A percentile compares a stretch with the other conserved stretches of the same genome.
These are phyloP conservation scores for Collybia nuda DNA, from an alignment of 768 basidiomycete species.

Conservation along the genomic window DNA sequence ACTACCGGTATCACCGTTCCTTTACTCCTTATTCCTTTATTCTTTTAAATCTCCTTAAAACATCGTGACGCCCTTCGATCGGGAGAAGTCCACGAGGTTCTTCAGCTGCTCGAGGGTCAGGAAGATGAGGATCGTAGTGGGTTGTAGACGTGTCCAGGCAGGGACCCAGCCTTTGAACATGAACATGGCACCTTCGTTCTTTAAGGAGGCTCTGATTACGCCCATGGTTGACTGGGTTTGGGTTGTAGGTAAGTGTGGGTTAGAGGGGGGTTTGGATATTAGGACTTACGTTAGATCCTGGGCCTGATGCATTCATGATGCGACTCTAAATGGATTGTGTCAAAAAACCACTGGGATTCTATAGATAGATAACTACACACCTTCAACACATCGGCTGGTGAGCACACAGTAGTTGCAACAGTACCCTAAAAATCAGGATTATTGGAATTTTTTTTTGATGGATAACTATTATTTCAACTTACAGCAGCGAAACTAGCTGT, in stretches of 20 bases:
- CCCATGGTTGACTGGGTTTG: conserved; percentile 61
- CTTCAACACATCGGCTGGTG: conserved; percentile 86
- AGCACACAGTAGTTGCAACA: conserved; percentile 87
- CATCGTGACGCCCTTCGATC: conserved; percentile 38
- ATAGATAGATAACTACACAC: conserved; percentile 22
- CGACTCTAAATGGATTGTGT: conserved; percentile 49
- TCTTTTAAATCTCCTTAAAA: conserved; percentile 19
- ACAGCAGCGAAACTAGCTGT: conserved; percentile 86
- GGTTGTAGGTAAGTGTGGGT: neutral
- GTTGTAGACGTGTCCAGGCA: conserved; percentile 83
- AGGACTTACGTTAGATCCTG: conserved; percentile 66
- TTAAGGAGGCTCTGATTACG: conserved; percentile 67
- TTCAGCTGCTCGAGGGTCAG: conserved; percentile 81
- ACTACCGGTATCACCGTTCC: neutral
- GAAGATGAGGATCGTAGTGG: conserved; percentile 88
- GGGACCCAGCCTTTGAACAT: conserved; percentile 94
- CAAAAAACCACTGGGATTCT: neutral
- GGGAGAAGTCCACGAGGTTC: conserved; percentile 64
- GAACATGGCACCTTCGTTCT: conserved; percentile 80
- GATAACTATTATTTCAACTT: conserved; percentile 22
- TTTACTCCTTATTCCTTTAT: neutral
- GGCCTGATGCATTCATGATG: conserved; percentile 87
- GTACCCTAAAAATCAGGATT: conserved; percentile 54
- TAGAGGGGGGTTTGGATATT: neutral
- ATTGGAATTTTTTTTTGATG: neutral